phyloP scores from a whole-genome alignment of 177 flowering plant species.

The Telopea speciosissima region DNA sequence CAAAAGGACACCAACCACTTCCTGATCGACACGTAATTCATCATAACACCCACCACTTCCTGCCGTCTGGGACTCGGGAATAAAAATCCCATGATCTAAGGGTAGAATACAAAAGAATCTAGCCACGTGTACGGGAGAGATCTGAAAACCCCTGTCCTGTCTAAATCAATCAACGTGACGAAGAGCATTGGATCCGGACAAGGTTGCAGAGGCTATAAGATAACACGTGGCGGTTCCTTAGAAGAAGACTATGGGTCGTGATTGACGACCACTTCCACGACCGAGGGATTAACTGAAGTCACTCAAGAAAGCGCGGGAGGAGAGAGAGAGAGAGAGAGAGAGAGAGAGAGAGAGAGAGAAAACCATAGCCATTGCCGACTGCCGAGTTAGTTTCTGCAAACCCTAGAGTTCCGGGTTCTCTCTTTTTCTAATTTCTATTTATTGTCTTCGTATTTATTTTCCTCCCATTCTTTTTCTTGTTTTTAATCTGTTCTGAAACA shows the following conservation, averaged over 20 bases:
- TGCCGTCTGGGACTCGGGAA: too few relatives aligned
- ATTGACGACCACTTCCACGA: too few relatives aligned
- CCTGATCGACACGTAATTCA: too few relatives aligned
- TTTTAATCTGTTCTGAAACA: not conserved
- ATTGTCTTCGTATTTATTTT: too few relatives aligned
- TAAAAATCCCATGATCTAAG: too few relatives aligned
- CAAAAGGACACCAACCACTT: too few relatives aligned
- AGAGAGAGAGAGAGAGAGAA: not conserved
- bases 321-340: not conserved
- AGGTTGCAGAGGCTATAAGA: conserved; percentile 1
- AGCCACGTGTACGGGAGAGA: not conserved
- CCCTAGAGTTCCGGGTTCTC: too few relatives aligned
- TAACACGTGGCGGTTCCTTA: not conserved
- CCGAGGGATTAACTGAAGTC: not conserved
- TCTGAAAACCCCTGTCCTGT: not conserved
- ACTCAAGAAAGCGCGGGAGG: not conserved
- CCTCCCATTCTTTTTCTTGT: not conserved
- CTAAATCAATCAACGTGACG: not conserved
- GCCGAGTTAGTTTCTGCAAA: not conserved
- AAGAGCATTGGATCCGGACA: conserved; percentile 2
- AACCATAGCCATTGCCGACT: too few relatives aligned
- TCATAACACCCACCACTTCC: too few relatives aligned
- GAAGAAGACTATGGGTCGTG: not conserved
- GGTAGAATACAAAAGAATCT: too few relatives aligned
- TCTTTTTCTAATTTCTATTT: too few relatives aligned